Evolutionary conservation across 257 asterid genomes (phyloP).

Genomic region (Ilex asprella): DNA sequence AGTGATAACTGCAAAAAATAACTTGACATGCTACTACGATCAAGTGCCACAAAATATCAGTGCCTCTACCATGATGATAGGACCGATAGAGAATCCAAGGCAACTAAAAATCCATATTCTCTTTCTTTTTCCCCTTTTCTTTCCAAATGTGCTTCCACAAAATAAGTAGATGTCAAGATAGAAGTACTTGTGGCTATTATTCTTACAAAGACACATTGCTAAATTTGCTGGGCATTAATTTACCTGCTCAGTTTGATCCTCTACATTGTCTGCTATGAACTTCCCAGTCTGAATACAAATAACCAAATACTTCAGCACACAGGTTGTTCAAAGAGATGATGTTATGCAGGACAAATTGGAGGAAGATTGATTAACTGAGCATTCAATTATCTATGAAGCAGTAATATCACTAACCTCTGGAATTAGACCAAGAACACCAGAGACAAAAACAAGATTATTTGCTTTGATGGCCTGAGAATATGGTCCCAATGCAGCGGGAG

Average conservation of each 20-base stretch:
- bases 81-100: no score
- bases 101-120: no score
- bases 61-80: not conserved
- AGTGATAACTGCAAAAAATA: not conserved
- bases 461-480: slow-evolving; percentile 92
- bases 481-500: slow-evolving; percentile 96
- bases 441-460: slow-evolving; percentile 67
- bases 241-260: slow-evolving; percentile 99
- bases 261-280: slow-evolving; percentile 78
- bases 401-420: slow-evolving; percentile 65
- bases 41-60: no score
- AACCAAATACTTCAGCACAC: slow-evolving; percentile 6
- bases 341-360: not conserved
- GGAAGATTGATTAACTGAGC: not conserved
- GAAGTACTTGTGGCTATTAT: not conserved
- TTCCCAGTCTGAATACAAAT: slow-evolving; percentile 64
- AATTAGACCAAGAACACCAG: slow-evolving; percentile 67
- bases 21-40: not conserved
- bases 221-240: not conserved
- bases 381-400: slow-evolving; percentile 2
- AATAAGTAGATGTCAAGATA: not conserved
- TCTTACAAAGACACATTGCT: not conserved
- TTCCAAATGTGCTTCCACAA: not conserved
- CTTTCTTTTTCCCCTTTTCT: not conserved
- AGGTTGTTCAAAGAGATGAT: not conserved